phyloP scores from a whole-genome alignment of 2,329 filamentous ascomycete genomes.

The Penicillium sp. region DNA sequence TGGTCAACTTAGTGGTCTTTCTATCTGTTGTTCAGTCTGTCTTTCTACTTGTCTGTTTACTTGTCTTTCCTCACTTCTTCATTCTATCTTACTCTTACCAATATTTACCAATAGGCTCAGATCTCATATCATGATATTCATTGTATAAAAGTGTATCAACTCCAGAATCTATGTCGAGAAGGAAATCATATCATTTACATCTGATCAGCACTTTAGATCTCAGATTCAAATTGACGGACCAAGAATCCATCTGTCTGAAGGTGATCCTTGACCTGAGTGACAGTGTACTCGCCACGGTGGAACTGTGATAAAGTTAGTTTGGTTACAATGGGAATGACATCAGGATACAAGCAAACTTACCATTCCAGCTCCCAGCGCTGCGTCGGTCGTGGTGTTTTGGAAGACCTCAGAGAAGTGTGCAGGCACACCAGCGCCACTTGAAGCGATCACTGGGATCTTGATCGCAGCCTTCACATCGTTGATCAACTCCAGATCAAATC shows the following conservation, averaged over 20 bases:
- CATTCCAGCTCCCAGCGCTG: constrained; percentile 93
- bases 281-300: constrained; percentile 91
- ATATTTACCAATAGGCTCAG: too few species aligned
- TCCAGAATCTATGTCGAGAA: neutral
- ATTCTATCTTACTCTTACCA: too few species aligned
- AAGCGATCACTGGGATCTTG: constrained; percentile 92
- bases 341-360: constrained; percentile 43
- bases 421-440: constrained; percentile 85
- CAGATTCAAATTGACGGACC: constrained; percentile 73
- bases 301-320: constrained; percentile 56
- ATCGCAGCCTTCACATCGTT: constrained; percentile 82
- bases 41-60: too few species aligned
- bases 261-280: constrained; percentile 88
- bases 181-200: neutral
- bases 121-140: too few species aligned
- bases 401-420: constrained; percentile 92
- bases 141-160: neutral
- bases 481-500: constrained; percentile 93
- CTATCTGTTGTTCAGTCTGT: too few species aligned
- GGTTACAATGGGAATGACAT: neutral
- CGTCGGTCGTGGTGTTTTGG: constrained; percentile 79
- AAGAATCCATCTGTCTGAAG: constrained; percentile 70
- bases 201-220: constrained; percentile 9
- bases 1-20: too few species aligned
- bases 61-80: too few species aligned